A percentile compares a stretch with the other conserved stretches of the same genome.
phyloP scores from a whole-genome alignment of 257 asterid species.

The Jasminum sambac region DNA sequence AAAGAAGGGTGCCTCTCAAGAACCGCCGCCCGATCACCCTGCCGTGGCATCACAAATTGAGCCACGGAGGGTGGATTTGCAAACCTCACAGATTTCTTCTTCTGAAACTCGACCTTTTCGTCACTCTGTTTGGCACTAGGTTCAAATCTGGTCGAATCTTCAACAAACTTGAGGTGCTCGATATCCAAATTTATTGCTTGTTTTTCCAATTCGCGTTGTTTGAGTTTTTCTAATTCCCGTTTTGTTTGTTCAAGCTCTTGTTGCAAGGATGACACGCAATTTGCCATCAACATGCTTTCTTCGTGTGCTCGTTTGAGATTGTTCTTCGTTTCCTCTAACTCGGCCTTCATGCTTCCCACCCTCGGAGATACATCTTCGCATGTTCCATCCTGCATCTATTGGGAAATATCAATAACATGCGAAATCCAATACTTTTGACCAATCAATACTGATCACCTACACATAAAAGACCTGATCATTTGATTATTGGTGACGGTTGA shows the following conservation, averaged over 20 bases:
- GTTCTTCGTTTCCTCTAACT: slow-evolving; percentile 47
- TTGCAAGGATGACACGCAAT: slow-evolving; percentile 40
- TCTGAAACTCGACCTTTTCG: slow-evolving; percentile 28
- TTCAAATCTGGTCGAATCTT: slow-evolving; percentile 26
- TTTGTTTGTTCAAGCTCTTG: slow-evolving; percentile 43
- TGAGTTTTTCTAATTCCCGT: slow-evolving; percentile 35
- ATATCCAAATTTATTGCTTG: slow-evolving; percentile 23
- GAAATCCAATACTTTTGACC: no score
- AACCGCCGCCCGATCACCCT: slow-evolving; percentile 22
- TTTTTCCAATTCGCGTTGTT: slow-evolving; percentile 22
- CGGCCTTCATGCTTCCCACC: slow-evolving; percentile 23
- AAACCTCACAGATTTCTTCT: slow-evolving; percentile 51
- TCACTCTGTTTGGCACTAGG: slow-evolving; percentile 9
- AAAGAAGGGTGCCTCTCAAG: slow-evolving; percentile 58
- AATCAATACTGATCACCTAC: no score
- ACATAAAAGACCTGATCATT: no score
- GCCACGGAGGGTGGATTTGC: slow-evolving; percentile 37
- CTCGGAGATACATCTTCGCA: slow-evolving; percentile 10
- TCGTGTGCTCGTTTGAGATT: slow-evolving; percentile 39
- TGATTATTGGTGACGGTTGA: no score
- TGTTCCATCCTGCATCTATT: slow-evolving; percentile 29
- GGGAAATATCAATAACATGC: not conserved
- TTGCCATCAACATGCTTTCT: slow-evolving; percentile 42
- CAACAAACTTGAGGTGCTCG: slow-evolving; percentile 40
- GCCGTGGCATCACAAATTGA: slow-evolving; percentile 33